phyloP scores from a whole-genome alignment of 345 rosid genomes.

The Eucalyptus brandiana region DNA sequence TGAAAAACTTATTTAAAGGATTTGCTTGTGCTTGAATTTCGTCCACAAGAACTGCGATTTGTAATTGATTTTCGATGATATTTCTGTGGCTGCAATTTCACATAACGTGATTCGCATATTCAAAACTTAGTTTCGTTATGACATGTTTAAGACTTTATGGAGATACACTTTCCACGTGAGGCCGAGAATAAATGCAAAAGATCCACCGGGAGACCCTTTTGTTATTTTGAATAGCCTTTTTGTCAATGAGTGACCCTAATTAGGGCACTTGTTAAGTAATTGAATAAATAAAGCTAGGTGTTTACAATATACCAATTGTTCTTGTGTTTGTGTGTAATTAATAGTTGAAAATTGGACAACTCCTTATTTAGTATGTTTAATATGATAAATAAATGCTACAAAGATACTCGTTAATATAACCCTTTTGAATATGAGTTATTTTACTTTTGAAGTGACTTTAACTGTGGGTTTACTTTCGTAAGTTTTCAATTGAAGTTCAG shows the following conservation, averaged over 20 bases:
- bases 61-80: neutral
- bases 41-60: neutral
- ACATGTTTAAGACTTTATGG: no score
- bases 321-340: neutral
- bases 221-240: neutral
- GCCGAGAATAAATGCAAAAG: neutral
- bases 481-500: neutral
- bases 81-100: neutral
- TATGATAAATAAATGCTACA: neutral
- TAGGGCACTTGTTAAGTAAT: neutral
- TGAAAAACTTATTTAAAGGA: neutral
- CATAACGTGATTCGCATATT: rapidly evolving
- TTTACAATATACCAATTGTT: neutral
- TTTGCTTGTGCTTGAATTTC: neutral
- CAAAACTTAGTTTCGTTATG: neutral
- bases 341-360: neutral
- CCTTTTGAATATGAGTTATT: neutral
- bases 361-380: neutral
- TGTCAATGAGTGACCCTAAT: neutral
- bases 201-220: neutral
- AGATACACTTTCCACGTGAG: neutral
- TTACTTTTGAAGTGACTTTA: neutral
- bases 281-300: neutral
- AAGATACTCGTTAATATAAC: neutral
- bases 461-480: neutral